phyloP scores from a whole-genome alignment of 805 yeast species.

The Myxozyma mucilagina region DNA sequence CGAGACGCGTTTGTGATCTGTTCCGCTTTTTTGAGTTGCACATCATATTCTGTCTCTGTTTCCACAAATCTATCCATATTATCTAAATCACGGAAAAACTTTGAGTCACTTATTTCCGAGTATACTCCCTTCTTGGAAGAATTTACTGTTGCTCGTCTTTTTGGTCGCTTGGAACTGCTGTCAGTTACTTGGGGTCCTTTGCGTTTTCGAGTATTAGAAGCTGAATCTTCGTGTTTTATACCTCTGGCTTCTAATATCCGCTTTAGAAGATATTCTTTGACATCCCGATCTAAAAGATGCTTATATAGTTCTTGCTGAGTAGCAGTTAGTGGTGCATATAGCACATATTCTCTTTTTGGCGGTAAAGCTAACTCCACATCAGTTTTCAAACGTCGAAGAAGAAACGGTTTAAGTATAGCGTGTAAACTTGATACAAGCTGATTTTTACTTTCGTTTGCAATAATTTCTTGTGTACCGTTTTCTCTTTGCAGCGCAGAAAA shows the following conservation, averaged over 20 bases:
- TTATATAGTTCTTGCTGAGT: slow-evolving; percentile 66
- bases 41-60: slow-evolving; percentile 1
- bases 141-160: not conserved
- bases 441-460: slow-evolving; percentile 59
- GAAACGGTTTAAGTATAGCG: slow-evolving; percentile 83
- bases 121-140: not conserved
- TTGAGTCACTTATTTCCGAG: slow-evolving; percentile 12
- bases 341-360: slow-evolving; percentile 83
- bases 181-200: not conserved
- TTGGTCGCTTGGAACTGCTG: not conserved
- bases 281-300: slow-evolving; percentile 45
- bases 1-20: slow-evolving; percentile 28
- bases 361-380: slow-evolving; percentile 73
- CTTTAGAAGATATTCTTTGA: slow-evolving; percentile 39
- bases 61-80: not conserved
- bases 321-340: slow-evolving; percentile 67
- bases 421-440: slow-evolving; percentile 75
- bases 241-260: slow-evolving; percentile 34
- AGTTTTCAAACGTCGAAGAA: slow-evolving; percentile 76
- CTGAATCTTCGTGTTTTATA: not conserved
- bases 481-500: slow-evolving; percentile 48
- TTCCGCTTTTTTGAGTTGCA: slow-evolving; percentile 8
- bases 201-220: slow-evolving; percentile 1
- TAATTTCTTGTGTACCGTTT: slow-evolving; percentile 50
- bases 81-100: slow-evolving; percentile 15